A percentile compares a stretch with the other conserved stretches of the same genome.
Conservation (phyloP, 2,329 filamentous ascomycete genomes). For the Juglanconis sp. region DNA sequence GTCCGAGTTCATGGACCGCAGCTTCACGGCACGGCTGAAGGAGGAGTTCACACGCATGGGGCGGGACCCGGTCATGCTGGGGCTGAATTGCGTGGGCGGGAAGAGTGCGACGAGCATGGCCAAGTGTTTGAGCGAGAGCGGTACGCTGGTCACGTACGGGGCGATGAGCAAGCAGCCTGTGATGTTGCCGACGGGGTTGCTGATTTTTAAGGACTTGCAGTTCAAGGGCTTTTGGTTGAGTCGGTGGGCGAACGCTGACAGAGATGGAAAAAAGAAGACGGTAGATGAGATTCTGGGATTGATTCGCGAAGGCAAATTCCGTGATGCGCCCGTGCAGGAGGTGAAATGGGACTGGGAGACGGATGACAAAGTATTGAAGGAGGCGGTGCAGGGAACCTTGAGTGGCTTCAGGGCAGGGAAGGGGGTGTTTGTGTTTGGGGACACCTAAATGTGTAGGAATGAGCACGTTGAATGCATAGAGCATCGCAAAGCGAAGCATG, state of each 20-base stretch:
- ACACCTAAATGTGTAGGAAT: slow-evolving; percentile 40
- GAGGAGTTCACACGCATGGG: slow-evolving; percentile 68
- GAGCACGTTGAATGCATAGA: not conserved
- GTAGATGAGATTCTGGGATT: slow-evolving; percentile 81
- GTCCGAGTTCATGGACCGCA: slow-evolving; percentile 50
- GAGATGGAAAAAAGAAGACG: slow-evolving; percentile 70
- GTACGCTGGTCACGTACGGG: slow-evolving; percentile 86
- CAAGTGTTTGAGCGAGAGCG: slow-evolving; percentile 65
- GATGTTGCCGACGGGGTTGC: slow-evolving; percentile 71
- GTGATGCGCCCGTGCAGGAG: slow-evolving; percentile 77
- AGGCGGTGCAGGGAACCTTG: slow-evolving; percentile 78
- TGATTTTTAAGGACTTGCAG: slow-evolving; percentile 90
- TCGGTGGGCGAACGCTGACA: slow-evolving; percentile 76
- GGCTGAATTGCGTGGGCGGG: slow-evolving; percentile 91
- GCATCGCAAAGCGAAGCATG: not conserved
- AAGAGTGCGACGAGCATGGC: slow-evolving; percentile 77
- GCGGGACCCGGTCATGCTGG: slow-evolving; percentile 70
- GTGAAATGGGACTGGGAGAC: slow-evolving; percentile 83
- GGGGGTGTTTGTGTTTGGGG: slow-evolving; percentile 78
- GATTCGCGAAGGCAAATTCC: slow-evolving; percentile 73
- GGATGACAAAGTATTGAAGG: slow-evolving; percentile 62
- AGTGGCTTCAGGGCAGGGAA: slow-evolving; percentile 84
- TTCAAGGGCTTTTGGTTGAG: slow-evolving; percentile 96
- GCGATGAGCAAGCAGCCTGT: slow-evolving; percentile 91
- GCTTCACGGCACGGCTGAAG: slow-evolving; percentile 57